Percentiles rank a stretch among this genome's conserved stretches.
Conservation (phyloP, 2,329 filamentous ascomycete genomes). For the Geosmithia flava region DNA sequence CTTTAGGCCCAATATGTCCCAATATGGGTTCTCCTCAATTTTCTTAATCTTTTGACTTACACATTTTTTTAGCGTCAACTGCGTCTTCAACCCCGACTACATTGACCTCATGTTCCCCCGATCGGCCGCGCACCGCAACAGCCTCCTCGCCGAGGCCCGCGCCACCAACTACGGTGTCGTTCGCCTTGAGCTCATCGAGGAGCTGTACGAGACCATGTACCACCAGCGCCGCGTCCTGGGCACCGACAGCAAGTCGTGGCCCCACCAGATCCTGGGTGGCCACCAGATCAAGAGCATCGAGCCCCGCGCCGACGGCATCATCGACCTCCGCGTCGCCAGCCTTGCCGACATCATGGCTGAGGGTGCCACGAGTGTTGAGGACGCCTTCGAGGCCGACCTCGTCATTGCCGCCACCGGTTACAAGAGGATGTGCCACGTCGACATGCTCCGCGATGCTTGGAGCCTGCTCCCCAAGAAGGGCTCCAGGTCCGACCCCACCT, state of each 20-base stretch:
- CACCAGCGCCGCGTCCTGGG: constrained; percentile 64
- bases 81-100: constrained; percentile 84
- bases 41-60: not conserved
- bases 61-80: constrained; percentile 58
- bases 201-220: constrained; percentile 80
- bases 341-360: constrained; percentile 19
- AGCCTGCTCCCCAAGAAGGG: constrained; percentile 47
- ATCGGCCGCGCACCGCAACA: constrained; percentile 47
- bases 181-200: constrained; percentile 77
- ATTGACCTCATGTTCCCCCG: constrained; percentile 67
- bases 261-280: constrained; percentile 64
- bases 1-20: no score
- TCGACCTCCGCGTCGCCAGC: constrained; percentile 48
- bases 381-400: constrained; percentile 51
- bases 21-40: no score
- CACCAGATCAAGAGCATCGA: constrained; percentile 55
- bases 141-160: constrained; percentile 54
- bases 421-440: constrained; percentile 62
- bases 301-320: constrained; percentile 28
- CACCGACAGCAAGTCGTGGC: constrained; percentile 61
- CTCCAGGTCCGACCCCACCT: constrained; percentile 12
- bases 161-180: constrained; percentile 94
- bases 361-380: constrained; percentile 19
- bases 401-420: constrained; percentile 87
- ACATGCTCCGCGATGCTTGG: constrained; percentile 57